Evolutionary conservation across 306 rosid species (phyloP), one percentile per base, ranked within the genome.

Genomic region (Oxytropis ochrocephala): DNA sequence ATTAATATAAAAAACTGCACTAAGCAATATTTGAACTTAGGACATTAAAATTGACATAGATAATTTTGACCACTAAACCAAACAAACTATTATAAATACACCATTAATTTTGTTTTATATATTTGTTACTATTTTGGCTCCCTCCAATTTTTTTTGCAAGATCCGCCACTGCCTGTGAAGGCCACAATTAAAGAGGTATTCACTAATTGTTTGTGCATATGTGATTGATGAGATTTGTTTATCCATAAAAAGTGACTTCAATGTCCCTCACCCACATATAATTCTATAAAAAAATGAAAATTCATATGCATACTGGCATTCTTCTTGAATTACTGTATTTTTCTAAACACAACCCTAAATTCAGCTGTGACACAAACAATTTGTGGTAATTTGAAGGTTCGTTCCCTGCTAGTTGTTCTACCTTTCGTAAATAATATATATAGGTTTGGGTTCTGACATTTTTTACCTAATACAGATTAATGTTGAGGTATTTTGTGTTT

Each of bases 321-420:
- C 92, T 93, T 90, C 85, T 85, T 93, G 91, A 93, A 93, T 74
- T 93, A 88, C 81, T 56, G 94, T 71, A 87, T 93, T 78, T 93
- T 93, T 53, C 88, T 93, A 36, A 93, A 93, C 82, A 93, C 98
- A 11, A 93, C 98, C 57, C 88, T 93, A 17, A 93, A 93, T 85
- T 93, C 97, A 41, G 97, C 98, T 5, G 56, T 93, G 18, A 93
- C 94, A 7, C 97, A 93, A 75, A 93, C 98, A 24, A 90, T 93
- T 77, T 90, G 98, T 39, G 97, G 98, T 30, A 90, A 93, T 82
- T 80, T 93, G 80, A 93, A 93, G 97, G 98, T 93, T 75, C 50
- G 86, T 84, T 17, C 13, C 62, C 48, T 33, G 35, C 74, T 32
- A 1, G 10, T 14, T 41, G 16, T 29, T 82, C 51, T 55, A 13